These are phyloP conservation scores for Yarrowia alimentaria DNA, from an alignment of 805 yeast genomes.

Conservation along the genomic window DNA sequence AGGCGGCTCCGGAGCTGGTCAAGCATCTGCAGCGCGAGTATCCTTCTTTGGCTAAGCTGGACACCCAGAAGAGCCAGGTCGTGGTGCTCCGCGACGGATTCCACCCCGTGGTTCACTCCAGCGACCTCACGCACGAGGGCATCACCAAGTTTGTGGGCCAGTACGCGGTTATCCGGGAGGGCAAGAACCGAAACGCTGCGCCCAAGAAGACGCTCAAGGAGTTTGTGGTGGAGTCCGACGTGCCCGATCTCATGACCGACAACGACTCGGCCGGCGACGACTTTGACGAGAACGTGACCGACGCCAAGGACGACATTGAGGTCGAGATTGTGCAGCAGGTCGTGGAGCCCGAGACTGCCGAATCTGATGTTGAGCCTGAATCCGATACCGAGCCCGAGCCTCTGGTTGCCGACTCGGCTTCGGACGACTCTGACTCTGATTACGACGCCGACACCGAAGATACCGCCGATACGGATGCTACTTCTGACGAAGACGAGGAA, in stretches of 20 bases:
- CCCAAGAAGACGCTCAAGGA: constrained; percentile 20
- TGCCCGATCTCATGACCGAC: constrained; percentile 16
- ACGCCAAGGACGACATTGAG: constrained; percentile 22
- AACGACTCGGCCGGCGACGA: constrained; percentile 19
- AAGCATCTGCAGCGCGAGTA: constrained; percentile 24
- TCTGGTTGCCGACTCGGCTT: constrained; percentile 1
- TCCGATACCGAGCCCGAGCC: constrained; percentile 15
- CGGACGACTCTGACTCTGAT: not conserved
- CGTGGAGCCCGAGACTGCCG: constrained; percentile 1
- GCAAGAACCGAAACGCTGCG: constrained; percentile 17
- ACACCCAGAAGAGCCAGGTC: constrained; percentile 12
- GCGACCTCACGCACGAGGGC: constrained; percentile 6
- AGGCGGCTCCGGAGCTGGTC: constrained; percentile 48
- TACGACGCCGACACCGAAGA: constrained; percentile 17
- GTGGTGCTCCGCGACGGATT: constrained; percentile 13
- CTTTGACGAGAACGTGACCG: constrained; percentile 19
- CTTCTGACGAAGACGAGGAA: constrained; percentile 14
- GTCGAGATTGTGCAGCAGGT: constrained; percentile 16
- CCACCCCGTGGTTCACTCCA: not conserved
- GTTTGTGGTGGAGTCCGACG: constrained; percentile 5
- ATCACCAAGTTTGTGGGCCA: constrained; percentile 1
- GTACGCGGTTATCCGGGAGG: constrained; percentile 17
- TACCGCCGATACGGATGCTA: constrained; percentile 13
- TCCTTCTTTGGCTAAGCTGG: constrained; percentile 19
- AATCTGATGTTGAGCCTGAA: not conserved